A percentile compares a stretch with the other conserved stretches of the same genome.
These are phyloP conservation scores for Ogataea pignaliae DNA, from an alignment of 805 yeast species.

Conservation along the genomic window DNA sequence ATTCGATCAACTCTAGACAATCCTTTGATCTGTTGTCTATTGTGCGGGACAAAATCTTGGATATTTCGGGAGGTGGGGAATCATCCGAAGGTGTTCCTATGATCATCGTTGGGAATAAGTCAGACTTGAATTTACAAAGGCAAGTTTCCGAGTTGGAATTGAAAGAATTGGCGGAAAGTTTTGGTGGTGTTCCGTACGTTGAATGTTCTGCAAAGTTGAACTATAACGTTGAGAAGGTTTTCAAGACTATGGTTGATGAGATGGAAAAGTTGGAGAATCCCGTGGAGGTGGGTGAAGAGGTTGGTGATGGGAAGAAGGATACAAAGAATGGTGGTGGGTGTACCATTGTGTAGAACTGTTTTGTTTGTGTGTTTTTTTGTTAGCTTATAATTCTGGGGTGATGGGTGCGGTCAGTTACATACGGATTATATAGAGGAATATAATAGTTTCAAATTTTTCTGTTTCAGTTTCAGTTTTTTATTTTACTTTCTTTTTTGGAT, in stretches of 20 bases:
- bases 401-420: too few relatives aligned
- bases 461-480: too few relatives aligned
- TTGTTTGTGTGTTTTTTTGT: too few relatives aligned
- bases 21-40: constrained; percentile 73
- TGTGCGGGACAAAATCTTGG: constrained; percentile 79
- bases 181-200: constrained; percentile 38
- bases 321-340: neutral
- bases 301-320: neutral
- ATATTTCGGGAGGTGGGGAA: constrained; percentile 48
- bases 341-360: neutral
- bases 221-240: constrained; percentile 44
- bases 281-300: constrained; percentile 6
- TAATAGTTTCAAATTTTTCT: too few relatives aligned
- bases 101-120: constrained; percentile 45
- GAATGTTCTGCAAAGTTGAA: constrained; percentile 49
- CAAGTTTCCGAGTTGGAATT: constrained; percentile 53
- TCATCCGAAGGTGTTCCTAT: constrained; percentile 42
- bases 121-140: constrained; percentile 57
- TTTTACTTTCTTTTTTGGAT: too few relatives aligned
- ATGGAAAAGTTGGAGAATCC: constrained; percentile 41
- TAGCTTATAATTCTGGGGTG: too few relatives aligned
- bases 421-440: too few relatives aligned
- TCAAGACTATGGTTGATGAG: constrained; percentile 53
- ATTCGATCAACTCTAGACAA: constrained; percentile 72
- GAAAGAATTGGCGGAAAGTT: constrained; percentile 36